These are phyloP conservation scores for Penicillium sp. DNA, from an alignment of 2,329 filamentous ascomycete genomes.

Conservation along the genomic window DNA sequence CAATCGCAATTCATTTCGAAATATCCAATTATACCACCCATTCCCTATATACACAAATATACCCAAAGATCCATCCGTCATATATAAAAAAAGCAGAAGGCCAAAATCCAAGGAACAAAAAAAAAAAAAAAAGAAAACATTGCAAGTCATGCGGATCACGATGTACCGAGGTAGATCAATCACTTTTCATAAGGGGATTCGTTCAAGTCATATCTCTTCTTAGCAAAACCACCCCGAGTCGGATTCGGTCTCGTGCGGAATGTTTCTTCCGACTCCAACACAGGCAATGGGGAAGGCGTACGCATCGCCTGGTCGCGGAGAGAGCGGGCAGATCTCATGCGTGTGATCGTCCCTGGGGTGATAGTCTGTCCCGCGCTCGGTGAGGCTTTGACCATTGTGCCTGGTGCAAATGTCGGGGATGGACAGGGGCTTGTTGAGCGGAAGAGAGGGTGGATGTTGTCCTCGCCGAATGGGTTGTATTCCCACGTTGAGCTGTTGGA, in stretches of 20 bases:
- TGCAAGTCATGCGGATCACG: slow-evolving; percentile 3
- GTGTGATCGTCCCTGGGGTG: slow-evolving; percentile 37
- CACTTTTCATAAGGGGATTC: slow-evolving; percentile 33
- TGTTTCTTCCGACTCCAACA: background rate
- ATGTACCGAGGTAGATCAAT: slow-evolving; percentile 11
- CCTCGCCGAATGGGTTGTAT: slow-evolving; percentile 41
- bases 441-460: slow-evolving; percentile 60
- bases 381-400: slow-evolving; percentile 57
- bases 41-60: background rate
- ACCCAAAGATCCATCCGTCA: background rate
- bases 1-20: background rate
- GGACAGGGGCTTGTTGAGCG: slow-evolving; percentile 55
- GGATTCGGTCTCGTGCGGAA: background rate
- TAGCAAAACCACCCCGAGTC: slow-evolving; percentile 20
- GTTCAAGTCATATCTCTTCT: slow-evolving; percentile 30
- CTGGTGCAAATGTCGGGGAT: slow-evolving; percentile 52
- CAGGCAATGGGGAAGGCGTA: slow-evolving; percentile 13
- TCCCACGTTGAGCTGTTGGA: slow-evolving; percentile 11
- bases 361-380: slow-evolving; percentile 57
- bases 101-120: background rate
- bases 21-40: background rate
- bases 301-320: slow-evolving; percentile 23
- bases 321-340: slow-evolving; percentile 39
- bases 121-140: slow-evolving; percentile 1
- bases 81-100: slow-evolving; percentile 1